Conservation (phyloP, 2,329 filamentous ascomycete species). For the Sarocladium strictum region DNA sequence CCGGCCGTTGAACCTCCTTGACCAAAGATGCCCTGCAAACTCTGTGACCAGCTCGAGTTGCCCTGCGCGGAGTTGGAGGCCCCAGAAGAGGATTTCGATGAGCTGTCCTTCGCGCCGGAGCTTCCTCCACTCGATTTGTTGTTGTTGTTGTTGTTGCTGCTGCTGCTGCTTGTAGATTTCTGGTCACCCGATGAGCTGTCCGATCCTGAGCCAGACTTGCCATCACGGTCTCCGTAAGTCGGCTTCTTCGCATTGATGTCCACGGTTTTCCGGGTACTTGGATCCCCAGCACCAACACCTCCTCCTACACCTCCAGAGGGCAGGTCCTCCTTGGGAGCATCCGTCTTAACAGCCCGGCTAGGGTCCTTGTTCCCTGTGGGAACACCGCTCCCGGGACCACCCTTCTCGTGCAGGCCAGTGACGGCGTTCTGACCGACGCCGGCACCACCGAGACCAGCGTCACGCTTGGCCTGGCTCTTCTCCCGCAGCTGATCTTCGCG, state of each 20-base stretch:
- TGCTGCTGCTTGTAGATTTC: background rate
- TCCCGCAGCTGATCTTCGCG: conserved; percentile 14
- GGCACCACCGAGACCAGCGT: conserved; percentile 23
- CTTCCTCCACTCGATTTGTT: no score
- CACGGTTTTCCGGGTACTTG: conserved; percentile 20
- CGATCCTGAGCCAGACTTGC: background rate
- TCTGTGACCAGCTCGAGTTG: conserved; percentile 7
- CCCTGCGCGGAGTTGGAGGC: background rate
- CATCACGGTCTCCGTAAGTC: conserved; percentile 3
- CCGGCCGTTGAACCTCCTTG: conserved; percentile 17
- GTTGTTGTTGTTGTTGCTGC: no score
- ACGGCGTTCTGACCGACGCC: conserved; percentile 24
- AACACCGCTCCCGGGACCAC: conserved; percentile 14
- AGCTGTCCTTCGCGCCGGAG: background rate
- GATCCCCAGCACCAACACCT: conserved; percentile 22
- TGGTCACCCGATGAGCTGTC: background rate
- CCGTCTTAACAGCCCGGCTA: conserved; percentile 15
- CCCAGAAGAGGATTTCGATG: conserved; percentile 1
- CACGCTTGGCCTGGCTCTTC: conserved; percentile 23
- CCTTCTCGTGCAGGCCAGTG: conserved; percentile 24
- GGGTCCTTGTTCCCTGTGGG: conserved; percentile 13
- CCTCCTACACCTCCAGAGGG: conserved; percentile 27
- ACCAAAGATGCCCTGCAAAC: conserved; percentile 18
- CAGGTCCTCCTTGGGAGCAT: conserved; percentile 21
- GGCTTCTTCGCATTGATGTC: conserved; percentile 18